Base-by-base conservation (phyloP, 1,284 basidiomycete species). In the Papiliotrema laurentii region DNA sequence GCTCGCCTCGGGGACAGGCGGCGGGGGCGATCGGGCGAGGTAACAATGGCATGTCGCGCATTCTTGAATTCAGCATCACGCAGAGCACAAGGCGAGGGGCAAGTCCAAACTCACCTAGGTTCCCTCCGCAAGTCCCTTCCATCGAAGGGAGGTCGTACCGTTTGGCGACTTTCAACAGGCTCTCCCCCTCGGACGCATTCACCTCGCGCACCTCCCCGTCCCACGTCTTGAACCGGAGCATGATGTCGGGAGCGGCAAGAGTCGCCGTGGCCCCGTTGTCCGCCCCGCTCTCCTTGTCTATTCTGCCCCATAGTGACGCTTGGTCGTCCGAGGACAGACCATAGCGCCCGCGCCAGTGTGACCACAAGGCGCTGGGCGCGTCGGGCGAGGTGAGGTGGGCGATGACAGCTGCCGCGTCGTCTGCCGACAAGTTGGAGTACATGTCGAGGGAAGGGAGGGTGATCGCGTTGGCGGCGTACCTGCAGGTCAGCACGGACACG, bases 391-490 rank as follows among this genome's bases (percentile, higher is more conserved):
- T 1, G 82, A 55, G 25, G 21, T 76, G 74, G 28, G 80, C 76
- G 22, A 89, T 52, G 3, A 87, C 67, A 0, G 58, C 57, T 4
- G 81, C 77, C 2, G 82, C 82, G 61, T 87, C 76, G 22, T 75
- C 67, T 0, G 81, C 78, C 9, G 74, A 75, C 13, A 89, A 66
- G 33, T 78, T 75, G 14, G 85, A 79, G n/a, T 72, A 83, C 86
- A 87, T 88, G 68, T 89, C 86, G 16, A 87, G 84, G 30, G 80
- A 79, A 5, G 87, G 87, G 56, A 84, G 85, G 3, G 87, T 73
- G 24, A 90, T 71, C 2, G 87, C 64, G 67, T 90, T 91, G 1
- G 85, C 87, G 1, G 89, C 88, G 64, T 82, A 84, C 63, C 86
- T 89, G 26, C 7, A 13, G 16, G 25, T 41, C 25, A 37, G 21